Evolutionary conservation across 2,329 filamentous ascomycete species (phyloP).

Genomic region (Berkeleyomyces rouxiae): DNA sequence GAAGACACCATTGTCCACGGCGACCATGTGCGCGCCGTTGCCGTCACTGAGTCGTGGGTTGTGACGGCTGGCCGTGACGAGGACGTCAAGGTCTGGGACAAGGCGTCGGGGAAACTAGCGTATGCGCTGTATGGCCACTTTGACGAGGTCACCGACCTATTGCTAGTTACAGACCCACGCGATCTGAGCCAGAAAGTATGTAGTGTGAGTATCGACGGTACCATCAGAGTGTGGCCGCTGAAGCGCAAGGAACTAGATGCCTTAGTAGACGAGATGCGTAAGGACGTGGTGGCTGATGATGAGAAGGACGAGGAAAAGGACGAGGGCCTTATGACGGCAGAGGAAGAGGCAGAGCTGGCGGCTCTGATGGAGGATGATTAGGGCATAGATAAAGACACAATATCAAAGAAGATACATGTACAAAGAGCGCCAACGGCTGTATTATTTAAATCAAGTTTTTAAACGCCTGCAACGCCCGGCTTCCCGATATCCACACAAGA

Average conservation of each 20-base stretch:
- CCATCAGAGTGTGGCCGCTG: conserved; percentile 70
- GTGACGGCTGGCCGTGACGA: conserved; percentile 84
- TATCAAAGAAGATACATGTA: not conserved
- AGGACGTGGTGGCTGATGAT: conserved; percentile 33
- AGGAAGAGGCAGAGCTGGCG: conserved; percentile 85
- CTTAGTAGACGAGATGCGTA: conserved; percentile 28
- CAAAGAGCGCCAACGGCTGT: not conserved
- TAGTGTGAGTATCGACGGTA: conserved; percentile 81
- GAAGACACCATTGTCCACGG: conserved; percentile 66
- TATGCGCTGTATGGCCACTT: conserved; percentile 70
- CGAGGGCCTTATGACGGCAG: conserved; percentile 51
- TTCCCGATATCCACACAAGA: not conserved
- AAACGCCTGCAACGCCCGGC: not conserved
- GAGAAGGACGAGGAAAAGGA: conserved; percentile 28
- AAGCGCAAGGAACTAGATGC: conserved; percentile 39
- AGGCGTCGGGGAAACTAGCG: conserved; percentile 51
- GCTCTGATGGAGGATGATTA: conserved; percentile 61
- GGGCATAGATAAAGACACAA: not conserved
- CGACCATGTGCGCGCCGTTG: conserved; percentile 76
- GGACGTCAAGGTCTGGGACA: conserved; percentile 79
- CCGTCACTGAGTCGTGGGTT: conserved; percentile 59
- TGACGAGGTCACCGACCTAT: conserved; percentile 76
- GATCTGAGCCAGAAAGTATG: conserved; percentile 36
- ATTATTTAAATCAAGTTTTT: not conserved
- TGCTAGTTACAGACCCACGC: conserved; percentile 34